Evolutionary conservation across 2,329 filamentous ascomycete species (phyloP), one percentile per base, ranked within the genome.

Genomic region (Diaporthe vaccinii): DNA sequence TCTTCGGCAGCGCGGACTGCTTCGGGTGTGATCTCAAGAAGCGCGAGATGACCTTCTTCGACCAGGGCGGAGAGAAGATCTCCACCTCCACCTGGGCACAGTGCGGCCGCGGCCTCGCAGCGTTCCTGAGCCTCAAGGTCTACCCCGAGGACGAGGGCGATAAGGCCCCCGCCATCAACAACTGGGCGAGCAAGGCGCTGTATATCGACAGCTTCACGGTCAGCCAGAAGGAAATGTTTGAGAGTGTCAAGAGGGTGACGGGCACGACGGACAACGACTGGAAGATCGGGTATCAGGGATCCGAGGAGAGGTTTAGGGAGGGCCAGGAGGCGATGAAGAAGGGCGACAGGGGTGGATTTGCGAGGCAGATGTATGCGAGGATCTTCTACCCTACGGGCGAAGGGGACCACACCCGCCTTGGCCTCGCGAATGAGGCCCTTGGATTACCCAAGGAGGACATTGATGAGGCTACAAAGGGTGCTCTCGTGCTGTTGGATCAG

Each of bases 161-260:
- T 70, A 80, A 77, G 53, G 81, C 82, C 10, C 78, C 81, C 2
- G 84, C 84, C 12, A 74, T 91, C 12, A 84, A 84, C 10, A 77
- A 81, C 46, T 91, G 85, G 78, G 82, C 83, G 3, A 89, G 91
- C 81, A 85, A 86, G 65, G 77, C 80, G 0, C 80, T 92, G 3
- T 91, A 88, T 77, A 77, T 91, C 15, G 86, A 85, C 12, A 91
- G 88, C 75, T 93, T 93, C 83, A 81, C 83, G 7, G 78, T 91
- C 75, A 90, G 82, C 74, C 92, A 94, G 81, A 86, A 86, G 28
- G 91, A 93, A 8, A 93, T 94, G 85, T 86, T 94, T 73, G 87
- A 88, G 58, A 88, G 87, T 28, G 83, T 92, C 10, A 86, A 91
- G 78, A 86, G 88, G 0, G 91, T 91, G 4, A 88, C 89, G 0